Evolutionary conservation across 192 early-diverging fungal genomes (phyloP), one percentile per base, ranked within the genome.

Genomic region (Gonapodya prolifera): DNA sequence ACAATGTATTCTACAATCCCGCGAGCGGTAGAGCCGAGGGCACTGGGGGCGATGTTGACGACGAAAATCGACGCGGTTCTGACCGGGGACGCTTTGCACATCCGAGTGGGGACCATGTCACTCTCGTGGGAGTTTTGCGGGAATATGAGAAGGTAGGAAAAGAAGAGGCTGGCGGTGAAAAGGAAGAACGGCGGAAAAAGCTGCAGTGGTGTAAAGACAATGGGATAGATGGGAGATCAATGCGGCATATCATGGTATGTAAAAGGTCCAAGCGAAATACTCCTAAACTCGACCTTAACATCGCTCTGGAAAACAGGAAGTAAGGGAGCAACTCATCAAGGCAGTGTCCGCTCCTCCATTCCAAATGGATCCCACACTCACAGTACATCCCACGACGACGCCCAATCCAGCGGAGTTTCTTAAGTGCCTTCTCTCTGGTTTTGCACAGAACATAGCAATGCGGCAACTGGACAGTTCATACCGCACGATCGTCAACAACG

Each of bases 41-140:
- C 18, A 86, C 88, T 33, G 92, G 93, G 8, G 45, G 45, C 8
- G 23, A 61, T 61, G 45, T 16, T 8, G 45, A 61, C 23, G 45
- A 61, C 8, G 45, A 16, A 16, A 23, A 61, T 23, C 8, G 8
- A 61, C 8, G 45, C 8, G 23, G 8, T 8, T 61, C 45, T 61
- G 45, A 61, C 8, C 92, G 92, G 75, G 85, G 88, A 77, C 89
- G 91, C 71, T 99, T 99, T 79, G 78, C 91, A 8, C 92, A 88
- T 35, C 86, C 87, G 33, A 93, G 96, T 35, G 98, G 98, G 75
- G 96, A 99, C 84, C 96, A 96, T 75, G 77, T 99, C 31, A 99
- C 98, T 0, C 87, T 93, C 13, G 80, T 97, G 69, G 97, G 96
- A 78, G 92, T 96, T 0, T 79, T 94, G 35, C 85, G 89, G 18